Conservation (phyloP, 148 eudicot genomes). For the Selenicereus undatus region DNA sequence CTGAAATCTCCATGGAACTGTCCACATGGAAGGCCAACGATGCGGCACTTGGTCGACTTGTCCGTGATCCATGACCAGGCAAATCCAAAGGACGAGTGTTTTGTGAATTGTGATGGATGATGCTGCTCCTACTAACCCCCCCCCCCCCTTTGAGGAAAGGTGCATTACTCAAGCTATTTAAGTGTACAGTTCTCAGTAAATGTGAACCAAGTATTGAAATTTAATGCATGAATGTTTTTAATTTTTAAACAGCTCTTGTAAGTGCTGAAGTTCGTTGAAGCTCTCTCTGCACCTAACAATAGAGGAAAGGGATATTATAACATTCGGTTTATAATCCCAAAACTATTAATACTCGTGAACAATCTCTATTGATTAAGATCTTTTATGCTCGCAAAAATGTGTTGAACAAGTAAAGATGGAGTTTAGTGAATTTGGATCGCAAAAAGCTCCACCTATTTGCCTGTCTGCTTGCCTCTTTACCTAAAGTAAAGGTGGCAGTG, state of each 20-base stretch:
- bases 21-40: conserved; percentile 97
- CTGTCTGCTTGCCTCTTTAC: no score
- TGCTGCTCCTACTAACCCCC: background rate
- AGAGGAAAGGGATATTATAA: no score
- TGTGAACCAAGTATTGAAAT: background rate
- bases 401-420: no score
- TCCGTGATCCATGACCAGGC: conserved; percentile 30
- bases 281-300: background rate
- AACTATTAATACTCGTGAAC: no score
- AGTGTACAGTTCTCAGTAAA: background rate
- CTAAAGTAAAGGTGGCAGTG: no score
- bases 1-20: conserved; percentile 99
- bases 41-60: conserved; percentile 92
- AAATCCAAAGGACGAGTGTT: conserved; percentile 15
- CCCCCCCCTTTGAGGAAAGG: background rate
- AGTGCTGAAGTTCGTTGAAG: background rate
- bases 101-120: background rate
- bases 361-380: no score
- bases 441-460: no score
- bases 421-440: no score
- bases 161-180: background rate
- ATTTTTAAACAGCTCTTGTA: no score
- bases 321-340: no score
- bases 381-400: no score
- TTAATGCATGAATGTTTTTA: background rate